phyloP scores from a whole-genome alignment of 768 basidiomycete species.

The Pisolithus orientalis region DNA sequence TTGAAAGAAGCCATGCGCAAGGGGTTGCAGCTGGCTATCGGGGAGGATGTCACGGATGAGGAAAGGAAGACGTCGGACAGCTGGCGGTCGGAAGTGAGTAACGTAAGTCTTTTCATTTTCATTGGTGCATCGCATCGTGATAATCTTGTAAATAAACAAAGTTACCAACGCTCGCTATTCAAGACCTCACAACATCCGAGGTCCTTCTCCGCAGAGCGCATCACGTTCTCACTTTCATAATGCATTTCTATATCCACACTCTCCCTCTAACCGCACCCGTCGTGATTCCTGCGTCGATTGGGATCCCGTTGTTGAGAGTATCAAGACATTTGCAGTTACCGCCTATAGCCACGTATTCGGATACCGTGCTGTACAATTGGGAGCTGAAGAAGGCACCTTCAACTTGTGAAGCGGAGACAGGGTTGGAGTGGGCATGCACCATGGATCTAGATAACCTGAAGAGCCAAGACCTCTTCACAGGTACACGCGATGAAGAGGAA shows the following conservation, averaged over 20 bases:
- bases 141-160: slow-evolving; percentile 17
- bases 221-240: slow-evolving; percentile 62
- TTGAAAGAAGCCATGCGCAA: slow-evolving; percentile 44
- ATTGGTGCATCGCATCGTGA: not conserved
- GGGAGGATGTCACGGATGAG: slow-evolving; percentile 29
- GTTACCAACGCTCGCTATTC: slow-evolving; percentile 50
- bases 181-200: slow-evolving; percentile 43
- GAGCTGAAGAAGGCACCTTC: slow-evolving; percentile 32
- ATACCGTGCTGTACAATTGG: slow-evolving; percentile 91
- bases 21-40: slow-evolving; percentile 52
- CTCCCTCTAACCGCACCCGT: slow-evolving; percentile 44
- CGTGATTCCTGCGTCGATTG: slow-evolving; percentile 61
- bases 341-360: slow-evolving; percentile 85
- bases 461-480: slow-evolving; percentile 67
- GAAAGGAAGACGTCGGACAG: slow-evolving; percentile 37
- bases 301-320: slow-evolving; percentile 70
- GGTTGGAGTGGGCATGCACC: no score
- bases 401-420: not conserved
- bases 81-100: slow-evolving; percentile 49
- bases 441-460: slow-evolving; percentile 48
- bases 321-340: slow-evolving; percentile 71
- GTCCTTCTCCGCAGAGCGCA: slow-evolving; percentile 64
- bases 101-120: slow-evolving; percentile 32
- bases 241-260: slow-evolving; percentile 76
- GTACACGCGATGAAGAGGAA: slow-evolving; percentile 71